phyloP scores from a whole-genome alignment of 345 rosid genomes.

The Carallia brachiata region DNA sequence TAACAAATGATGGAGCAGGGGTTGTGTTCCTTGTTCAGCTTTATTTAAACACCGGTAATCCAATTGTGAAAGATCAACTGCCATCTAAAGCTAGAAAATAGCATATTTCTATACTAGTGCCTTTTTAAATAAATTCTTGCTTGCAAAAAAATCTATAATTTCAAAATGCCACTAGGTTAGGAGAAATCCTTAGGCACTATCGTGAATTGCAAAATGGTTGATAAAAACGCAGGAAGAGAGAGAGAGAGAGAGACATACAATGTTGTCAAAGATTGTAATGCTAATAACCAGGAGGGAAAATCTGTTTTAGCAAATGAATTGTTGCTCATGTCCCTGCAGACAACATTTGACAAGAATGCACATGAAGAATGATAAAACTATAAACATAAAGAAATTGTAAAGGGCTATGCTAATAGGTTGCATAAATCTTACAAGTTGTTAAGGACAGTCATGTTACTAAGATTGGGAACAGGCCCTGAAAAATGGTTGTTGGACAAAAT shows the following conservation, averaged over 20 bases:
- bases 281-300: constrained; percentile 61
- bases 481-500: constrained; percentile 65
- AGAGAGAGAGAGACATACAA: constrained; percentile 41
- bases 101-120: no score
- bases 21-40: no score
- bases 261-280: constrained; percentile 51
- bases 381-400: neutral
- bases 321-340: constrained; percentile 78
- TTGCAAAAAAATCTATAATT: no score
- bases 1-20: no score
- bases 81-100: no score
- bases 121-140: no score
- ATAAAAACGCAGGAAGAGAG: neutral
- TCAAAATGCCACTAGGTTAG: no score
- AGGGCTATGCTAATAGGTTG: neutral
- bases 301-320: constrained; percentile 50
- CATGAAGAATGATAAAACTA: neutral
- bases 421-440: constrained; percentile 56
- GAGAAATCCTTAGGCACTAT: no score
- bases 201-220: no score
- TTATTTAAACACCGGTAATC: no score
- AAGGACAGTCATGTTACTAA: constrained; percentile 49
- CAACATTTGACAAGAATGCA: constrained; percentile 1
- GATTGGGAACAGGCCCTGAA: constrained; percentile 60
- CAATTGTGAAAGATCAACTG: no score